phyloP scores from a whole-genome alignment of 1,284 basidiomycete genomes.

The Rhodotorula sp. region DNA sequence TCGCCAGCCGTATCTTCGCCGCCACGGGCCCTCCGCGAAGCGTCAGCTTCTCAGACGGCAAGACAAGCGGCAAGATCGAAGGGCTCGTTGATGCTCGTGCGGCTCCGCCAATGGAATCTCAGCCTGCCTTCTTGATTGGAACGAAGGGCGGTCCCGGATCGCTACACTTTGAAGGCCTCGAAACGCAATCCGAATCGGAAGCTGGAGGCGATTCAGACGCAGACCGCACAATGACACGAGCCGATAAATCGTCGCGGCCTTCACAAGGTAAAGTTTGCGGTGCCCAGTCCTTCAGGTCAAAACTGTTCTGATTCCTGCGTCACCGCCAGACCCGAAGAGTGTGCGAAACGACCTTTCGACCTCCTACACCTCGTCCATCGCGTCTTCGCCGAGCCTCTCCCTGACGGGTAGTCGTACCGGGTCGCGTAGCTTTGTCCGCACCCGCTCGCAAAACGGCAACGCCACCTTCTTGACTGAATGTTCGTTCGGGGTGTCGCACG shows the following conservation, averaged over 20 bases:
- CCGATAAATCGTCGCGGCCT: no score
- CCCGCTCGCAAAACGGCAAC: slow-evolving; percentile 49
- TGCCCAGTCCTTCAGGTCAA: no score
- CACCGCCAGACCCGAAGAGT: no score
- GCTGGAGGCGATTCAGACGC: slow-evolving; percentile 6
- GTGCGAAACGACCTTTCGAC: no score
- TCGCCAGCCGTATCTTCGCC: background rate
- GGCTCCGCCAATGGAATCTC: background rate
- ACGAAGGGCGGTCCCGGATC: slow-evolving; percentile 11
- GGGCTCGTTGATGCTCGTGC: slow-evolving; percentile 53
- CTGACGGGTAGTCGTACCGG: slow-evolving; percentile 10
- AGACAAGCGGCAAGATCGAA: slow-evolving; percentile 73
- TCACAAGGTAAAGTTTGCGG: no score
- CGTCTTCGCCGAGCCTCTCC: no score
- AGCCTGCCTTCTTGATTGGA: background rate
- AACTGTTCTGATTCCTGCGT: no score
- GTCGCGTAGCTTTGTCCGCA: slow-evolving; percentile 40
- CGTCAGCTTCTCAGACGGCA: slow-evolving; percentile 92
- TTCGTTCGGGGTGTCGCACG: slow-evolving; percentile 88
- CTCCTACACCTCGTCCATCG: background rate
- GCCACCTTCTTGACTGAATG: slow-evolving; percentile 86
- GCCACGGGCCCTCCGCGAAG: slow-evolving; percentile 59
- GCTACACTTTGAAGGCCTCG: slow-evolving; percentile 7
- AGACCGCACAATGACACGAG: slow-evolving; percentile 2
- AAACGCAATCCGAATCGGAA: background rate